These are phyloP conservation scores for Colletotrichum sp. DNA, from an alignment of 2,329 filamentous ascomycete genomes.

Conservation along the genomic window DNA sequence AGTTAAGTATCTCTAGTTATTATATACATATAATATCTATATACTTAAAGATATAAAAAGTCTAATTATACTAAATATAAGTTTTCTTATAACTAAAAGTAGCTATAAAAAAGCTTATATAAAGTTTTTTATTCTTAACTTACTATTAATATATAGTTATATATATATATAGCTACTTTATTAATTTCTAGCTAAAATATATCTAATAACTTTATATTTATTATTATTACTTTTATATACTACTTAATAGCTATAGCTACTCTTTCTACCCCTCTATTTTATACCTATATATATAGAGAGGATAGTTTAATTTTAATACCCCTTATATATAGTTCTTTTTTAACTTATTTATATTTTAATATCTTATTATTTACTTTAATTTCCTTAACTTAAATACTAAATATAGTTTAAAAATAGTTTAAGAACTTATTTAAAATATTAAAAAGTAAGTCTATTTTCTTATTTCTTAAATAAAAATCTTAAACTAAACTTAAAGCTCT, in stretches of 20 bases:
- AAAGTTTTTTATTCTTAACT: not conserved
- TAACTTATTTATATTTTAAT: not conserved
- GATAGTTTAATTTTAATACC: not conserved
- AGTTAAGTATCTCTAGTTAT: too few relatives aligned
- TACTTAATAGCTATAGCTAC: not conserved
- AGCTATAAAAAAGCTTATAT: not conserved
- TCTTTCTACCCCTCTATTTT: not conserved
- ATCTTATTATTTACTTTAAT: not conserved
- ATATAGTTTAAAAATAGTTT: not conserved
- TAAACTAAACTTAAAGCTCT: rapidly evolving
- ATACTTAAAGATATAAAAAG: too few relatives aligned
- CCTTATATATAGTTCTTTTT: not conserved
- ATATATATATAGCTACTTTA: not conserved
- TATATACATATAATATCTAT: too few relatives aligned
- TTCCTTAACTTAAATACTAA: not conserved
- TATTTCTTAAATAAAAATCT: not conserved
- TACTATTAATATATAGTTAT: not conserved
- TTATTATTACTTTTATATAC: not conserved
- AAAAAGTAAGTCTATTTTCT: not conserved
- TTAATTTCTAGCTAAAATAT: not conserved
- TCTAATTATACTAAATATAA: too few relatives aligned
- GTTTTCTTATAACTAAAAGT: not conserved
- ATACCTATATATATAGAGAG: not conserved
- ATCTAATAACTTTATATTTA: not conserved
- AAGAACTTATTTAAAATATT: not conserved